These are phyloP conservation scores for Gossypium aridum DNA, from an alignment of 441 rosid species.

Conservation along the genomic window DNA sequence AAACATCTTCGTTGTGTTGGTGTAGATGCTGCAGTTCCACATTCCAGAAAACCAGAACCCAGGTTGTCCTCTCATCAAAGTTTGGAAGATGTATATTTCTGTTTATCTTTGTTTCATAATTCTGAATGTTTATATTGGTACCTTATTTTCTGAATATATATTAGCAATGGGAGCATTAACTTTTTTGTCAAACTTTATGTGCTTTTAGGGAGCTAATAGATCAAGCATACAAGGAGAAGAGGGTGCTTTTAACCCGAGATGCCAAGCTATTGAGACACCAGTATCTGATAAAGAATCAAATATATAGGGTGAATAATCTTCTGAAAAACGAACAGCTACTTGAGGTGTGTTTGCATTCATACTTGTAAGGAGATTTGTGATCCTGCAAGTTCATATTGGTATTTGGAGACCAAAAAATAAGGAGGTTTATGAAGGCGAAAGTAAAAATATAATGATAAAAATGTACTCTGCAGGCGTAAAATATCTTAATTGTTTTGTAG, in stretches of 20 bases:
- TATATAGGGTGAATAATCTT: constrained; percentile 70
- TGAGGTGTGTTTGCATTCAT: constrained; percentile 45
- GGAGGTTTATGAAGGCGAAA: neutral
- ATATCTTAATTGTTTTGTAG: constrained; percentile 26
- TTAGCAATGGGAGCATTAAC: neutral
- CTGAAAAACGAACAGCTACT: constrained; percentile 84
- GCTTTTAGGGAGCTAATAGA: constrained; percentile 63
- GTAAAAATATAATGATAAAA: neutral
- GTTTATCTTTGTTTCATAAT: neutral
- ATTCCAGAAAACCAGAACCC: constrained; percentile 60
- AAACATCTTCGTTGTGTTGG: constrained; percentile 93
- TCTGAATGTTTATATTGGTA: neutral
- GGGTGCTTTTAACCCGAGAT: constrained; percentile 84
- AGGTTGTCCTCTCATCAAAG: constrained; percentile 22
- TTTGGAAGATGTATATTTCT: neutral
- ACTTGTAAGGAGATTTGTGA: neutral
- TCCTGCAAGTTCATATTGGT: constrained; percentile 1
- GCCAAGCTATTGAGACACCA: constrained; percentile 78
- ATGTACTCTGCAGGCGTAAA: neutral
- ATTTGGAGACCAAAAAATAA: neutral
- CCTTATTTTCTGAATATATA: neutral
- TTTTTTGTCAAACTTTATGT: constrained; percentile 12
- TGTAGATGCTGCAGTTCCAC: constrained; percentile 78
- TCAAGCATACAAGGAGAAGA: constrained; percentile 65
- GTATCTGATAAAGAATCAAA: constrained; percentile 63